phyloP scores from a whole-genome alignment of 2,329 filamentous ascomycete species.

The Alternaria sp. region DNA sequence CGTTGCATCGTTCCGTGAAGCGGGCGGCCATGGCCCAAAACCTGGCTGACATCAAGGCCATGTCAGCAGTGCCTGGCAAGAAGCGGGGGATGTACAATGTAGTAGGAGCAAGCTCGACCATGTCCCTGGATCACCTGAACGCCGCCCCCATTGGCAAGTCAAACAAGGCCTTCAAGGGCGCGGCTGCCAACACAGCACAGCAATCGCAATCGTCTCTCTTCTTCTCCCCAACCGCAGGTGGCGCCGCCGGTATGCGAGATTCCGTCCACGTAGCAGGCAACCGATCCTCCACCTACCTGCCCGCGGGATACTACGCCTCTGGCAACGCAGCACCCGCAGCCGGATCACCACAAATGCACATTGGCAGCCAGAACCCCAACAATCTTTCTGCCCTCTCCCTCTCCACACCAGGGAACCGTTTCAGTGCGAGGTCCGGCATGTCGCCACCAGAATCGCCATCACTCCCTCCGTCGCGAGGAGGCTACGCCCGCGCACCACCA shows the following conservation, averaged over 20 bases:
- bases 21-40: slow-evolving; percentile 80
- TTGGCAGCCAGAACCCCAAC: slow-evolving; percentile 47
- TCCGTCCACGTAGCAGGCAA: slow-evolving; percentile 50
- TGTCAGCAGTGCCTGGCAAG: slow-evolving; percentile 52
- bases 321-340: slow-evolving; percentile 60
- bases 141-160: slow-evolving; percentile 44
- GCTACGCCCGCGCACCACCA: slow-evolving; percentile 42
- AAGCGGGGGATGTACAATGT: slow-evolving; percentile 53
- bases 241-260: slow-evolving; percentile 54
- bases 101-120: slow-evolving; percentile 57
- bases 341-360: slow-evolving; percentile 50
- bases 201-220: slow-evolving; percentile 68
- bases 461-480: slow-evolving; percentile 44
- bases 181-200: slow-evolving; percentile 32
- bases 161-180: slow-evolving; percentile 38
- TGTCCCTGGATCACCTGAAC: slow-evolving; percentile 61
- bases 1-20: slow-evolving; percentile 88
- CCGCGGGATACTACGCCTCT: slow-evolving; percentile 88
- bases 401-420: slow-evolving; percentile 40
- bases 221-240: slow-evolving; percentile 88
- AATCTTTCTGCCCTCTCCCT: slow-evolving; percentile 41
- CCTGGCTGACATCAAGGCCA: slow-evolving; percentile 71
- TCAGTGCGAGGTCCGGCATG: slow-evolving; percentile 39
- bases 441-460: slow-evolving; percentile 46
- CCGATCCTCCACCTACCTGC: slow-evolving; percentile 81